Evolutionary conservation across 306 rosid genomes (phyloP).

Genomic region (Glycyrrhiza uralensis): DNA sequence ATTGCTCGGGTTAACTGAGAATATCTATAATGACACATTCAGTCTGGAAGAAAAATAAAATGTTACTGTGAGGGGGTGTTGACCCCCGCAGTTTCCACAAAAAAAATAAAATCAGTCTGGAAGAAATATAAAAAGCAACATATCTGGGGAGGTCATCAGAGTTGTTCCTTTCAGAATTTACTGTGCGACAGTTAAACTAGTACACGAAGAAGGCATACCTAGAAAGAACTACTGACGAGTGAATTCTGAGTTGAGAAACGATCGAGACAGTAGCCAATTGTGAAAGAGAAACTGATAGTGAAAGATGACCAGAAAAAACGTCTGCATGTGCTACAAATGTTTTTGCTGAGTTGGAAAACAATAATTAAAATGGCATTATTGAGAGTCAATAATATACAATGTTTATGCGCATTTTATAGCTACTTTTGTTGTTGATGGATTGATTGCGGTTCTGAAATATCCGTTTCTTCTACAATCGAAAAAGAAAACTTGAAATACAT

Average conservation of each 20-base stretch:
- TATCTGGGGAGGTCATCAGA: conserved; percentile 4
- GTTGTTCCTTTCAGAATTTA: background rate
- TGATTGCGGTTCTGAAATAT: conserved; percentile 2
- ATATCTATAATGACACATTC: background rate
- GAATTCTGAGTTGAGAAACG: background rate
- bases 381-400: background rate
- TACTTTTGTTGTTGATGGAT: background rate
- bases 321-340: background rate
- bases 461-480: background rate
- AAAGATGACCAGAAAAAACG: background rate
- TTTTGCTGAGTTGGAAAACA: background rate
- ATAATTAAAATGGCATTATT: background rate
- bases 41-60: background rate
- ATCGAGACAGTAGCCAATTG: background rate
- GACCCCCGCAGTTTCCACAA: too few relatives aligned
- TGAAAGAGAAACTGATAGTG: background rate
- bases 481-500: background rate
- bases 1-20: background rate
- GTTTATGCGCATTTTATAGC: background rate
- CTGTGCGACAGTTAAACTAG: background rate
- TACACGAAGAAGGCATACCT: background rate
- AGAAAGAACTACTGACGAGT: background rate
- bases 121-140: too few relatives aligned
- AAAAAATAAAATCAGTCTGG: too few relatives aligned
- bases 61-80: too few relatives aligned